phyloP scores from a whole-genome alignment of 805 yeast genomes.

The Suhomyces sp. region DNA sequence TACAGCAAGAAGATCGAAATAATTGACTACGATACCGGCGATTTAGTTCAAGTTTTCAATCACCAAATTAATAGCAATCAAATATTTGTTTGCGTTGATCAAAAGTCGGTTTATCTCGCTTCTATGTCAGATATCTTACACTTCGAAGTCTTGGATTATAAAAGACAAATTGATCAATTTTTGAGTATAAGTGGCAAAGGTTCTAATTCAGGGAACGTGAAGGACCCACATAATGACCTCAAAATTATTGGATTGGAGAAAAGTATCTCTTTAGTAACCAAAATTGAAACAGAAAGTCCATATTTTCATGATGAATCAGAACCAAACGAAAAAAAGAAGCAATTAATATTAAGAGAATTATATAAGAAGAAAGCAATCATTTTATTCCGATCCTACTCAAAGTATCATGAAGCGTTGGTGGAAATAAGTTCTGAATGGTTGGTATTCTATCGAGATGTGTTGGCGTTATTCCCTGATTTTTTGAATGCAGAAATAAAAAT shows the following conservation, averaged over 20 bases:
- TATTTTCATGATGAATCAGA: slow-evolving; percentile 21
- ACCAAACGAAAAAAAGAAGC: slow-evolving; percentile 27
- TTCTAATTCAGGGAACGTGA: slow-evolving; percentile 12
- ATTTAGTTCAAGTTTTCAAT: slow-evolving; percentile 31
- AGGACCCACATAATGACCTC: slow-evolving; percentile 29
- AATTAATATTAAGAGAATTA: slow-evolving; percentile 34
- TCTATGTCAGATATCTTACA: slow-evolving; percentile 32
- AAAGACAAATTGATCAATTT: slow-evolving; percentile 39
- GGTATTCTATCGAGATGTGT: slow-evolving; percentile 32
- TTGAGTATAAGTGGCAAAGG: slow-evolving; percentile 24
- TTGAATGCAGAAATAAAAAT: slow-evolving; percentile 25
- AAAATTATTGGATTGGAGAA: slow-evolving; percentile 33
- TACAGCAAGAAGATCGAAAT: slow-evolving; percentile 35
- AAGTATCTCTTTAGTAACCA: slow-evolving; percentile 31
- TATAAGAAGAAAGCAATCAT: slow-evolving; percentile 32
- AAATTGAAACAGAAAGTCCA: slow-evolving; percentile 23
- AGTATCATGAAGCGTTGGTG: slow-evolving; percentile 39
- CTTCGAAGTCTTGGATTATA: slow-evolving; percentile 27
- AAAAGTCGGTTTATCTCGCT: slow-evolving; percentile 18
- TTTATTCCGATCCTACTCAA: slow-evolving; percentile 32
- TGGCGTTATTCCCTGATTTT: slow-evolving; percentile 40
- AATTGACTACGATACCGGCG: slow-evolving; percentile 35
- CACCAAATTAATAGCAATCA: slow-evolving; percentile 31
- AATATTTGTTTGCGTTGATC: slow-evolving; percentile 17
- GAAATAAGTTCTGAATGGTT: slow-evolving; percentile 44